Evolutionary conservation across 2,329 filamentous ascomycete genomes (phyloP), one percentile per base, ranked within the genome.

Genomic region (Aureobasidium sp.): DNA sequence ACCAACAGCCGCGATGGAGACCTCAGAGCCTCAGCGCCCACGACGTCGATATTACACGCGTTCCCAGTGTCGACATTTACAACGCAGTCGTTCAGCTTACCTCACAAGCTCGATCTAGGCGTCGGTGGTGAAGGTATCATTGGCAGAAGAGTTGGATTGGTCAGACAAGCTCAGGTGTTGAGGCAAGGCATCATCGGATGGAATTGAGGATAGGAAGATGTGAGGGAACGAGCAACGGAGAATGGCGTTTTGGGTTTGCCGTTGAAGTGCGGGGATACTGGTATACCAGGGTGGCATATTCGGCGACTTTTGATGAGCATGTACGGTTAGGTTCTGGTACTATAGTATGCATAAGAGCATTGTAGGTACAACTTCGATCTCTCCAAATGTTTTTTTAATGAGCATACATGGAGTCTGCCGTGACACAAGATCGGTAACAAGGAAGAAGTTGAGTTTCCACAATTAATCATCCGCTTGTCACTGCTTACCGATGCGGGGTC

Each of bases 91-190:
- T 70, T 69, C 17, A 56, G 49, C 7, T 27, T 70, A 8, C 63
- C 64, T n/a, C 42, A 44, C 42, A 62, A 41, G 11, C 62, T 70
- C 41, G 67, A 70, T 63, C 42, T 70, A 25, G 69, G 69, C 0
- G 69, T 69, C 8, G 69, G 69, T 22, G 69, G 67, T 0, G 66
- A 69, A 2, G 69, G 69, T 2, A 49, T 70, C 14, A 68, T 70
- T 48, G 69, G 69, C 12, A 56, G 69, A 45, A 61, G 69, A 48
- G 67, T 70, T 0, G 65, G 62, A 22, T 64, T 70, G 44, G 64
- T 69, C 20, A 58, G 58, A 36, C 62, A 66, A 5, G 42, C 53
- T n/a, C 49, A 39, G 17, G 45, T 63, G 15, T 3, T 63, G 12
- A 53, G 62, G 14, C 62, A 69, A 44, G 69, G 69, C 5, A 66